Evolutionary conservation across 768 basidiomycete genomes (phyloP), one percentile per base, ranked within the genome.

Genomic region (Lactifluus echinatus): DNA sequence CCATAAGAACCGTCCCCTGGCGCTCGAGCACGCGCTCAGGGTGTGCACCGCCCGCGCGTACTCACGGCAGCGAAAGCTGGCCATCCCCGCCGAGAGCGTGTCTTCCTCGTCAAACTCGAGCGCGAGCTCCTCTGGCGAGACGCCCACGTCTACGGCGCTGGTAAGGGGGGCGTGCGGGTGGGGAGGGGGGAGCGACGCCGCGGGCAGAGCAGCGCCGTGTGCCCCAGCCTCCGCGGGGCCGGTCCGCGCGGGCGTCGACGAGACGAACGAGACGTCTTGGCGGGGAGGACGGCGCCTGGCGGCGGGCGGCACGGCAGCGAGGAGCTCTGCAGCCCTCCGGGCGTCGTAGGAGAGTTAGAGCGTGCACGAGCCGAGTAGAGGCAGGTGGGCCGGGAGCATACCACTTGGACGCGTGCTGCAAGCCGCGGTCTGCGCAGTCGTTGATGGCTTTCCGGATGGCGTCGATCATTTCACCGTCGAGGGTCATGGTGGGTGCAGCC

Each of bases 361-460:
- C 21, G 26, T 4, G 40, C 21, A 42, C n/a, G n/a, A 8, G 28
- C 29, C 15, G 21, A 31, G 8, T 15, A 14, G 39, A 4, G 10
- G 33, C n/a, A 17, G 19, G 4, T 24, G 14, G 14, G 42, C 31
- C 33, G 33, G 24, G 33, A 36, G 61, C 75, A 55, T 66, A 90
- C 89, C 89, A 92, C 75, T 89, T 91, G 33, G 87, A 78, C 52
- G 89, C 86, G 28, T 79, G 75, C 15, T 74, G 69, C 39, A 93
- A 71, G 2, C 89, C 86, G 68, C 89, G 74, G 26, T 87, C 84
- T 17, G 84, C 75, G 63, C 89, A 91, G 66, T 91, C 86, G 57
- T 76, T 79, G 55, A 85, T 77, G 5, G 89, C 82, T 39, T 68
- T 69, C 26, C 84, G 76, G 51, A 93, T 66, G 23, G 81, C 82